Percentiles rank a stretch among this genome's conserved stretches.
Evolutionary conservation across 2,329 filamentous ascomycete genomes (phyloP).

Genomic region (Colletotrichum horii): DNA sequence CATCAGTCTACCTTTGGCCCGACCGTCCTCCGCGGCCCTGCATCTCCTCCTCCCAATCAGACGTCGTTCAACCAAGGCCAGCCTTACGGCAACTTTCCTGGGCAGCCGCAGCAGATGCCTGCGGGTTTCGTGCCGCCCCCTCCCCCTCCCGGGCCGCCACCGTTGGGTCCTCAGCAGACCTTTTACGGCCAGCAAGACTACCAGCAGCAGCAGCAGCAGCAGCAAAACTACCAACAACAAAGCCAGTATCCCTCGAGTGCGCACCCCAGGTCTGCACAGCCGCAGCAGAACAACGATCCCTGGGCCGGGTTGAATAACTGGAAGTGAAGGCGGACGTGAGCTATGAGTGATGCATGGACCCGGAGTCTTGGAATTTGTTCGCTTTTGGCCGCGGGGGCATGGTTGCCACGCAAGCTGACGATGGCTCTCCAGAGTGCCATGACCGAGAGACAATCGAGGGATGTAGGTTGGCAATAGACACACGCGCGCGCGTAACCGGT

Average conservation of each 20-base stretch:
- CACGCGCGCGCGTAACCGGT: neutral
- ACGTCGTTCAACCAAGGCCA: conserved; percentile 41
- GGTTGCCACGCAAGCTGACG: neutral
- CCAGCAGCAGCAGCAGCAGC: conserved; percentile 34
- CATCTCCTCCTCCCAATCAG: conserved; percentile 66
- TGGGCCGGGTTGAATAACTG: conserved; percentile 59
- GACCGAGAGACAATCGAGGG: neutral
- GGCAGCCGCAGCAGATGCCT: conserved; percentile 46
- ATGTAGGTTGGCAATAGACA: neutral
- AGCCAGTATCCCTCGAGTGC: conserved; percentile 30
- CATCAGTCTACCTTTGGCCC: conserved; percentile 59
- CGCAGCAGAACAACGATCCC: conserved; percentile 50
- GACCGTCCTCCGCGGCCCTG: conserved; percentile 42
- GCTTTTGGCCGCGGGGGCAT: neutral
- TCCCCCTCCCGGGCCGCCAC: conserved; percentile 67
- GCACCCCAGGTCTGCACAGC: conserved; percentile 35
- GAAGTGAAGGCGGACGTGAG: conserved; percentile 41
- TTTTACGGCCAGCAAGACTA: conserved; percentile 49
- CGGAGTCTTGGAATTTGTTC: conserved; percentile 2
- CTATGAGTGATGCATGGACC: neutral
- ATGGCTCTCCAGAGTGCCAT: neutral
- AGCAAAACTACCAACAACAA: conserved; percentile 30
- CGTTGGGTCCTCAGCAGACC: conserved; percentile 66
- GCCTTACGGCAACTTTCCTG: conserved; percentile 41
- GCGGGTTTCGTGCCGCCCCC: conserved; percentile 67